Percentiles rank a stretch among this genome's conserved stretches.
Conservation (phyloP, 1,284 basidiomycete genomes). For the Pseudozyma thailandica region DNA sequence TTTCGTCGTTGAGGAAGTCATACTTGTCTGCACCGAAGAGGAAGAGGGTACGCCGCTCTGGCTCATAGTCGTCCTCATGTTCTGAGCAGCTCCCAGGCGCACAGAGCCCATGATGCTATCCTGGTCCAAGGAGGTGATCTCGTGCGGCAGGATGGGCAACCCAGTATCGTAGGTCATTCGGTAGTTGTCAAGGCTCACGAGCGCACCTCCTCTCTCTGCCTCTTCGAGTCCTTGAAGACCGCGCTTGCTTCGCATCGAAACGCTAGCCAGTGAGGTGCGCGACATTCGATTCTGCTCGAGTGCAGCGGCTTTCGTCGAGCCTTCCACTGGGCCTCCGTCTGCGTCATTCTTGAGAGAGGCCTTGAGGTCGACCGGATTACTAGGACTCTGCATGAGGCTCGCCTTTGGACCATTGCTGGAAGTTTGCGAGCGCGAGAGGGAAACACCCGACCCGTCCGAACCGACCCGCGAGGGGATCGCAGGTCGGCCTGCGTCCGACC, state of each 20-base stretch:
- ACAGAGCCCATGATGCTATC: conserved; percentile 53
- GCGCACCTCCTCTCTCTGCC: conserved; percentile 51
- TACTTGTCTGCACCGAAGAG: conserved; percentile 5
- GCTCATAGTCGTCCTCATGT: conserved; percentile 25
- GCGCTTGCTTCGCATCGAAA: conserved; percentile 54
- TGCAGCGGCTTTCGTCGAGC: conserved; percentile 32
- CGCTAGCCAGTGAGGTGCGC: conserved; percentile 31
- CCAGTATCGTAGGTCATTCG: conserved; percentile 49
- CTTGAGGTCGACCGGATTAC: neutral
- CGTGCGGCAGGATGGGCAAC: conserved; percentile 45
- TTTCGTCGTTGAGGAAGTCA: conserved; percentile 5
- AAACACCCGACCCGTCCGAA: conserved; percentile 3
- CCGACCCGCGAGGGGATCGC: neutral
- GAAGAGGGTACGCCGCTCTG: conserved; percentile 9
- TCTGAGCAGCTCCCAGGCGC: conserved; percentile 8
- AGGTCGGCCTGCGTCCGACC: conserved; percentile 6
- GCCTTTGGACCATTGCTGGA: conserved; percentile 30
- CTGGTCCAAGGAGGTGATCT: conserved; percentile 45
- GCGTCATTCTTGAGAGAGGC: neutral
- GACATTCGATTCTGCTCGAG: conserved; percentile 34
- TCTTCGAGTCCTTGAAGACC: conserved; percentile 50
- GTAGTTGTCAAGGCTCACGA: conserved; percentile 54
- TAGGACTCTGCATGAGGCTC: conserved; percentile 39
- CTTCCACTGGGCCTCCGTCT: conserved; percentile 12
- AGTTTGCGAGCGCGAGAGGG: conserved; percentile 29